Evolutionary conservation across 805 yeast genomes (phyloP).

Genomic region (Cyberlindnera petersonii): DNA sequence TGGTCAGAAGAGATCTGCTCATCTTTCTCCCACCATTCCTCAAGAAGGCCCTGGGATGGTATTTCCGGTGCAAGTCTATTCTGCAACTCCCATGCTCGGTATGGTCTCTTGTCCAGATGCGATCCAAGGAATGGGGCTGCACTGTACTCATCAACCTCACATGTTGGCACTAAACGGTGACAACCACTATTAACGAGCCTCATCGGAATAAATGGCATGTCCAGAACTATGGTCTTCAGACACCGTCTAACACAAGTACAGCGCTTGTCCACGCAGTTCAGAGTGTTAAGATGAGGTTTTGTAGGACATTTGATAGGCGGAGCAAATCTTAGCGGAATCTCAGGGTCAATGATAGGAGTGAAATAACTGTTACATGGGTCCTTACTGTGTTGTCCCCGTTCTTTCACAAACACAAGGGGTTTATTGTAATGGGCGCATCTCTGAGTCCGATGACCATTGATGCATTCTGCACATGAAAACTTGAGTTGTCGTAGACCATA

Average conservation of each 20-base stretch:
- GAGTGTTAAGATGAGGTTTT: background rate
- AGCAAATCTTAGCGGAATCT: background rate
- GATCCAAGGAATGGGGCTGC: slow-evolving; percentile 2
- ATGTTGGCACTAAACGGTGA: background rate
- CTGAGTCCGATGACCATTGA: slow-evolving; percentile 6
- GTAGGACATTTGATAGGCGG: background rate
- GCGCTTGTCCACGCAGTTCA: background rate
- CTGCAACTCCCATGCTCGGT: background rate
- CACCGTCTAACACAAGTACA: background rate
- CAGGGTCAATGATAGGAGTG: slow-evolving; percentile 5
- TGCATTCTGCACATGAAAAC: slow-evolving; percentile 5
- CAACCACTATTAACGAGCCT: slow-evolving; percentile 1
- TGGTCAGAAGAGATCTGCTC: no score
- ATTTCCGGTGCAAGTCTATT: no score
- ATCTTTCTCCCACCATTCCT: no score
- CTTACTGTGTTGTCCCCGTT: slow-evolving; percentile 7
- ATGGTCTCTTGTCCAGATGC: slow-evolving; percentile 2
- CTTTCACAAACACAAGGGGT: slow-evolving; percentile 4
- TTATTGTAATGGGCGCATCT: slow-evolving; percentile 1
- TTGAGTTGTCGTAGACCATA: slow-evolving; percentile 4
- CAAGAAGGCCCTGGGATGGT: no score
- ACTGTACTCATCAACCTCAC: background rate
- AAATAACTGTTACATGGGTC: slow-evolving; percentile 1
- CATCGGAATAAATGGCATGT: background rate
- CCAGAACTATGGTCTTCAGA: slow-evolving; percentile 1